Conservation (phyloP, 2,329 filamentous ascomycete species). For the Verticillium dahliae region DNA sequence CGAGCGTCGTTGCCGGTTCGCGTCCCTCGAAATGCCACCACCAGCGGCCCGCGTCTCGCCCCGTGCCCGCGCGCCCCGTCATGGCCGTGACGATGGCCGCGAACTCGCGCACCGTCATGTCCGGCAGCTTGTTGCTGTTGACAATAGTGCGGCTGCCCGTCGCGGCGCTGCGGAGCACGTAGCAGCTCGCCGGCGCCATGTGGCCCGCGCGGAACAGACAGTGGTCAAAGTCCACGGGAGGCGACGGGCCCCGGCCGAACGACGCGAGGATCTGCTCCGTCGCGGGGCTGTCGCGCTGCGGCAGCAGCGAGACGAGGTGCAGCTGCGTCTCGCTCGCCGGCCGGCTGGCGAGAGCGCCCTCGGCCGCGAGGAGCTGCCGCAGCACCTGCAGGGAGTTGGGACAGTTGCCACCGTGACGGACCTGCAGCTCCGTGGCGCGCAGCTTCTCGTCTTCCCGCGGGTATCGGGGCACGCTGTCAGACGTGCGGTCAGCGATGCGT, state of each 20-base stretch:
- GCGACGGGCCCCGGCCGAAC: slow-evolving; percentile 28
- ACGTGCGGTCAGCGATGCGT: not conserved
- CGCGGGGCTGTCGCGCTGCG: slow-evolving; percentile 42
- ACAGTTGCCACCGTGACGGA: slow-evolving; percentile 66
- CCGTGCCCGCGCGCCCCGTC: not conserved
- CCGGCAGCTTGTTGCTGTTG: slow-evolving; percentile 60
- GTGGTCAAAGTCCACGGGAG: slow-evolving; percentile 38
- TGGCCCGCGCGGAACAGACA: slow-evolving; percentile 54
- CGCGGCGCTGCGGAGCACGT: slow-evolving; percentile 56
- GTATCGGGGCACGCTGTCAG: slow-evolving; percentile 54
- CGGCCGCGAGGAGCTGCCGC: slow-evolving; percentile 45
- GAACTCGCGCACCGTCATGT: slow-evolving; percentile 63
- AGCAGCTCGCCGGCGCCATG: slow-evolving; percentile 57
- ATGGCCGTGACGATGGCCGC: slow-evolving; percentile 24
- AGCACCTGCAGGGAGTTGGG: slow-evolving; percentile 67
- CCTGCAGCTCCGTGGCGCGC: slow-evolving; percentile 51
- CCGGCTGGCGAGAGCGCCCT: slow-evolving; percentile 2
- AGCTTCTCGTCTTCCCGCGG: slow-evolving; percentile 68
- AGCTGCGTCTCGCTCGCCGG: slow-evolving; percentile 9
- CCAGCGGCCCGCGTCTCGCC: slow-evolving; percentile 12
- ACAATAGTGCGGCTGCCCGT: slow-evolving; percentile 63
- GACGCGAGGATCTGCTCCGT: slow-evolving; percentile 46
- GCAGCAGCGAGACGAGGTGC: slow-evolving; percentile 47
- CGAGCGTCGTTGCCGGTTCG: slow-evolving; percentile 51
- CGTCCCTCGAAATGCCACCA: slow-evolving; percentile 69